Evolutionary conservation across 495 filamentous ascomycete genomes (phyloP), one percentile per base, ranked within the genome.

Genomic region (Annulohypoxylon stygium): DNA sequence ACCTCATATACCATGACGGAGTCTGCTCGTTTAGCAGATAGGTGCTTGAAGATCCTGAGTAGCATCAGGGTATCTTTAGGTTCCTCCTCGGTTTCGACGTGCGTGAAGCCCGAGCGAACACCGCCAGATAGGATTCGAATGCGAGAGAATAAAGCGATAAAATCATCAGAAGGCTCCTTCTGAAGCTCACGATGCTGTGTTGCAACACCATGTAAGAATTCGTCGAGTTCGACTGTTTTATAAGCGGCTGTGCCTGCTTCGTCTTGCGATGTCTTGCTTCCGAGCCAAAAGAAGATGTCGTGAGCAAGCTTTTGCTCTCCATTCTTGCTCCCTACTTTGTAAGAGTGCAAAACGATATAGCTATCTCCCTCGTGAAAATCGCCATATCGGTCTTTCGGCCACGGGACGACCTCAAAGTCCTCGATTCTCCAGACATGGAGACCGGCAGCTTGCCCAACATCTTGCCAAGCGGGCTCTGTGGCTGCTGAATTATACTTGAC

Each of bases 141-240:
- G 16, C 83, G 82, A 4, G 83, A 84, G 80, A 91, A 91, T n/a
- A 90, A 76, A 0, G 81, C 78, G 1, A 87, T 67, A 67, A 91
- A 91, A 41, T 86, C 84, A 23, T 86, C 85, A 0, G 88, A 90
- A 5, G 85, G 86, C 14, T 79, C 74, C n/a, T 75, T 78, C 76
- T 90, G 88, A 2, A 86, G 76, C 75, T 91, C 89, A 20, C 89
- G 85, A 69, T 91, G 83, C 68, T 90, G 88, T 7, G 83, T 87
- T 7, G 89, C 89, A 0, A 81, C 80, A 1, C 88, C 88, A 39
- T 86, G 83, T 59, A 91, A 69, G 73, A 87, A 89, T 78, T 91
- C 89, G 64, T 91, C 89, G 41, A 91, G 78, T 75, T 91, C 89
- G 23, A 90, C 89, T 1, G 89, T 89, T 76, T 91, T 91, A 76